These are phyloP conservation scores for Raffaelea ambrosiae DNA, from an alignment of 2,329 filamentous ascomycete species.

Conservation along the genomic window DNA sequence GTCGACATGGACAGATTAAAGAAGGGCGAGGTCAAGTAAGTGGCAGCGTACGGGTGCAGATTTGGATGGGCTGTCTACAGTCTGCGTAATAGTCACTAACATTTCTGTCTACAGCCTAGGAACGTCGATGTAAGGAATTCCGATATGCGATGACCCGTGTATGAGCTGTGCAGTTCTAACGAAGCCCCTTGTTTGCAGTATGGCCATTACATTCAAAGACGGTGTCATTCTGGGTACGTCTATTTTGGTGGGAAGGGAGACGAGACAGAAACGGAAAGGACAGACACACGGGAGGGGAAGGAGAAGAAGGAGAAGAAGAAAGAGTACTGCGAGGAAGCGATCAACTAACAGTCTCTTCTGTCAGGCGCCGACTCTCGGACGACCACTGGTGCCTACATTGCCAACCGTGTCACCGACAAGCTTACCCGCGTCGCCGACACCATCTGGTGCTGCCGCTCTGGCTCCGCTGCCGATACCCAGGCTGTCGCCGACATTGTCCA, in stretches of 20 bases:
- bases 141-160: neutral
- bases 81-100: slow-evolving; percentile 19
- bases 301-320: too few relatives aligned
- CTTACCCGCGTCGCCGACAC: slow-evolving; percentile 97
- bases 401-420: slow-evolving; percentile 98
- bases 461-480: slow-evolving; percentile 95
- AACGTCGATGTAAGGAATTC: slow-evolving; percentile 72
- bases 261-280: too few relatives aligned
- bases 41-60: too few relatives aligned
- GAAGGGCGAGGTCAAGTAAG: slow-evolving; percentile 98
- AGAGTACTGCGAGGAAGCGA: too few relatives aligned
- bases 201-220: slow-evolving; percentile 98
- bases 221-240: slow-evolving; percentile 85
- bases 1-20: slow-evolving; percentile 98
- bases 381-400: slow-evolving; percentile 95
- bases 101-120: slow-evolving; percentile 63
- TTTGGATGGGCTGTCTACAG: neutral
- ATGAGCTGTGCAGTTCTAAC: neutral
- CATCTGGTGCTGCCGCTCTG: slow-evolving; percentile 98
- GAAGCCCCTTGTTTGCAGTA: too few relatives aligned
- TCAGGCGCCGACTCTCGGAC: slow-evolving; percentile 92
- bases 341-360: neutral
- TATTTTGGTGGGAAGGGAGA: too few relatives aligned
- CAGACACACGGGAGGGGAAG: too few relatives aligned
- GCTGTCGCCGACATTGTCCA: slow-evolving; percentile 97